phyloP scores from a whole-genome alignment of 2,329 filamentous ascomycete genomes.

The Colletotrichum lini region DNA sequence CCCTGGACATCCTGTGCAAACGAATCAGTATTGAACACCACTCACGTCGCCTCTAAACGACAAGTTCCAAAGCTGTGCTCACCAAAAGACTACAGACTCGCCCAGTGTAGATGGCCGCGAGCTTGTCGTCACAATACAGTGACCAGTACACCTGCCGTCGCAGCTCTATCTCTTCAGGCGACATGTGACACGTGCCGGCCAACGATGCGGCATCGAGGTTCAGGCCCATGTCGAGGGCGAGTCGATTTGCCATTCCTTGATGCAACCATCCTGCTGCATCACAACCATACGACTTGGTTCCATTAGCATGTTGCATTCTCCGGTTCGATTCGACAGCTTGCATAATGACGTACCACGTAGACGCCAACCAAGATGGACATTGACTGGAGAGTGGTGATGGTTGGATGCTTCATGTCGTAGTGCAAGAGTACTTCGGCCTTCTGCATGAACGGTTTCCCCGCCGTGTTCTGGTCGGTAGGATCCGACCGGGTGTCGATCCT shows the following conservation, averaged over 20 bases:
- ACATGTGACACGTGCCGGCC: slow-evolving; percentile 45
- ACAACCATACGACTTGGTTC: slow-evolving; percentile 49
- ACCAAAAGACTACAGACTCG: slow-evolving; percentile 54
- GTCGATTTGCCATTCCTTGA: slow-evolving; percentile 54
- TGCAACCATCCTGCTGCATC: slow-evolving; percentile 55
- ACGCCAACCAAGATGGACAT: slow-evolving; percentile 50
- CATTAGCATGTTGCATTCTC: not conserved
- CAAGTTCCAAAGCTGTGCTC: too few species aligned
- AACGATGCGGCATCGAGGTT: slow-evolving; percentile 52
- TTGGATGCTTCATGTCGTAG: slow-evolving; percentile 48
- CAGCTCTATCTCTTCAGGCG: slow-evolving; percentile 49
- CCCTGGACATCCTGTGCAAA: slow-evolving; percentile 48
- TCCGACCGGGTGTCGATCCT: slow-evolving; percentile 49
- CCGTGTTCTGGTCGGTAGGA: slow-evolving; percentile 51
- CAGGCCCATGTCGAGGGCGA: slow-evolving; percentile 55
- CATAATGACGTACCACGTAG: slow-evolving; percentile 44
- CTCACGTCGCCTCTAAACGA: not conserved
- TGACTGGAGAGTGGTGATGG: slow-evolving; percentile 55
- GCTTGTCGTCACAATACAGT: slow-evolving; percentile 54
- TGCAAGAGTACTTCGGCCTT: slow-evolving; percentile 46
- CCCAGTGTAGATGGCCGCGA: slow-evolving; percentile 53
- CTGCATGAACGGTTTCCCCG: slow-evolving; percentile 51
- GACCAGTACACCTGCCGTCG: slow-evolving; percentile 55
- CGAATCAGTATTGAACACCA: not conserved
- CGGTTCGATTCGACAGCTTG: not conserved